Base-by-base conservation (phyloP, 140 eudicot genomes). In the Flaveria floridana region DNA sequence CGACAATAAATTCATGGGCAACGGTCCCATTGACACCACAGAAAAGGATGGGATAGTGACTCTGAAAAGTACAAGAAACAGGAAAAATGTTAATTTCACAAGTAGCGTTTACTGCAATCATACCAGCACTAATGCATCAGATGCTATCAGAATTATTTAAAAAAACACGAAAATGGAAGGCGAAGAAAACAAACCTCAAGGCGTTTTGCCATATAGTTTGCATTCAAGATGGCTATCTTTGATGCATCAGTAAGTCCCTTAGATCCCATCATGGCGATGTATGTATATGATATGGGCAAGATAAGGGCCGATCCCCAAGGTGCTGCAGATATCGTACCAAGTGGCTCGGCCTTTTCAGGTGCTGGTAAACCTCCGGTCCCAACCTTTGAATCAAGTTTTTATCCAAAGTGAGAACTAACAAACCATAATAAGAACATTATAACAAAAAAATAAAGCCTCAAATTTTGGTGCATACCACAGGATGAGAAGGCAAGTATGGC, bases 281-380 rank as follows among this genome's bases (percentile, higher is more conserved):
- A 93, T 65, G 98, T 88, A 76, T 93, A 93, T 42, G 98, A 93
- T 20, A 93, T 93, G 20, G 98, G 98, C 84, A 93, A 86, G 69
- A 93, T 93, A 57, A 93, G 96, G 1, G 98, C 97, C 20, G 98
- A 93, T 21, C 97, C 98, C 98, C 98, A 93, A 15, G 98, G 98
- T 70, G 98, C 98, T 19, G 98, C 98, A n/a, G 98, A 85, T 39
- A 93, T 93, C 44, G 96, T 82, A 78, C 98, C 98, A 52, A 93
- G 97, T n/a, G 98, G 98, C 68, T 88, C 76, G 26, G 80, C 74
- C 3, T 81, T 72, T 18, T 88, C 96, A 0, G 98, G 94, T 21
- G 89, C 87, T 1, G 98, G 98, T 78, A 93, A 78, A 14, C 98
- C 98, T 76, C 98, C 97, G 5, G 98, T 93, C 2, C 94, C 58